Evolutionary conservation across 495 filamentous ascomycete species (phyloP).

Genomic region (Penicillium silybi): DNA sequence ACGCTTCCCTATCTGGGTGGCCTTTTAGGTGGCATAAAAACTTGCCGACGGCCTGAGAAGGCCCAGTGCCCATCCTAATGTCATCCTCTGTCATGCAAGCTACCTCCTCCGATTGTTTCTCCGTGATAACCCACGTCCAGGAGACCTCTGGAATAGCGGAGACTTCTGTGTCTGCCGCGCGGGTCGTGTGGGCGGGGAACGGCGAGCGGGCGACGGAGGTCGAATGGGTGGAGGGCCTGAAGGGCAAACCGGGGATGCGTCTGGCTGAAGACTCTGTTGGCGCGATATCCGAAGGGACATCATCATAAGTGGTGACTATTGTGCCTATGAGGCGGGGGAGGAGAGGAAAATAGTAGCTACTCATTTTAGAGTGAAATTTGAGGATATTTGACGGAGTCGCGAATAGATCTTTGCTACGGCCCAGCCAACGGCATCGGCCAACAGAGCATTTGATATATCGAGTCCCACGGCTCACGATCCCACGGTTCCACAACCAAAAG

Average conservation of each 20-base stretch:
- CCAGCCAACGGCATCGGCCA: no score
- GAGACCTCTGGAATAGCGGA: neutral
- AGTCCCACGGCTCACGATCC: no score
- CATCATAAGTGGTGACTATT: conserved; percentile 5
- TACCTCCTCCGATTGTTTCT: conserved; percentile 13
- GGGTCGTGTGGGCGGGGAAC: conserved; percentile 2
- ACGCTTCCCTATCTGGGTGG: conserved; percentile 8
- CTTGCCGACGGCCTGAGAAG: conserved; percentile 10
- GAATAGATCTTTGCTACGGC: no score
- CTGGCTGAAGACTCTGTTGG: neutral
- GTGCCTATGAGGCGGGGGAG: conserved; percentile 8
- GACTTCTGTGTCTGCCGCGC: neutral
- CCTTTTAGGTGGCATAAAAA: conserved; percentile 8
- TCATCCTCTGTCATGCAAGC: conserved; percentile 1
- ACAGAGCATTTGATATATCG: no score
- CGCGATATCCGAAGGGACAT: conserved; percentile 4
- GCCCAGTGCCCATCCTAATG: conserved; percentile 8
- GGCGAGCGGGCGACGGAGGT: neutral
- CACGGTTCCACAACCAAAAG: no score
- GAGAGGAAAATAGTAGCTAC: no score
- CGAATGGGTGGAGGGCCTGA: neutral
- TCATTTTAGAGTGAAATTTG: no score
- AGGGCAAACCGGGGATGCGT: no score
- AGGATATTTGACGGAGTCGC: no score
- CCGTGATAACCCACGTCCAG: conserved; percentile 11